Base-by-base conservation (phyloP, 225 moss, liverwort and hornwort genomes). In the Sphagnum contortum region DNA sequence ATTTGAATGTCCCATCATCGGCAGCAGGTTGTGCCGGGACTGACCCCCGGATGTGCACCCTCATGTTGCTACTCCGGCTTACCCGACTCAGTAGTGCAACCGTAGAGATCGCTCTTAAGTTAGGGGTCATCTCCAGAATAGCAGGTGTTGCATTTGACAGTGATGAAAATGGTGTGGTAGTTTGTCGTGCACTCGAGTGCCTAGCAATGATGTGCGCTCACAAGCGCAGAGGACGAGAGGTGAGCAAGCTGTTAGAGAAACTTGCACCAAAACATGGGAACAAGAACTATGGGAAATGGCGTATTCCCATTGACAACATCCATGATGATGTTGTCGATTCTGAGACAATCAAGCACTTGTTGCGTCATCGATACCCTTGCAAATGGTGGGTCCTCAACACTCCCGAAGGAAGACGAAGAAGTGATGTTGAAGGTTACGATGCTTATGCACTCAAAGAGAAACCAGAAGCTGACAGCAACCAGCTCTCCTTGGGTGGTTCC, bases 131-230 rank as follows among this genome's bases (percentile, higher is more conserved):
- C 51, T 87, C 98, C 54, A 91, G 77, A 74, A 77, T 98, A 74
- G 91, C 87, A 47, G 91, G 91, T 68, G 78, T 98, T 59, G 87
- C 93, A 12, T 73, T 98, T 48, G 87, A 93, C 82, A 72, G 88
- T 48, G 84, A 93, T 75, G 93, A 88, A 62, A 87, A 93, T 5
- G 83, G 83, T 67, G 90, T 93, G 60, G 83, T 98, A 50, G 72
- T 89, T 67, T 89, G 89, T 69, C 88, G 98, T 57, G 89, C 93
- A 49, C 85, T 93, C 47, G 98, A 98, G 66, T 93, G 93, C 67
- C 69, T 98, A 69, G 98, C 91, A 7, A 84, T 89, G 48, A 98
- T 98, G 98, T 93, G 93, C 77, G 82, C 93, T 47, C 93, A 98
- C 81, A 98, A 98, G 73, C 90, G 91, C 77, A 89, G 82, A 70